phyloP scores from a whole-genome alignment of 169 alveolate genomes.

The Cryptosporidium sp. region DNA sequence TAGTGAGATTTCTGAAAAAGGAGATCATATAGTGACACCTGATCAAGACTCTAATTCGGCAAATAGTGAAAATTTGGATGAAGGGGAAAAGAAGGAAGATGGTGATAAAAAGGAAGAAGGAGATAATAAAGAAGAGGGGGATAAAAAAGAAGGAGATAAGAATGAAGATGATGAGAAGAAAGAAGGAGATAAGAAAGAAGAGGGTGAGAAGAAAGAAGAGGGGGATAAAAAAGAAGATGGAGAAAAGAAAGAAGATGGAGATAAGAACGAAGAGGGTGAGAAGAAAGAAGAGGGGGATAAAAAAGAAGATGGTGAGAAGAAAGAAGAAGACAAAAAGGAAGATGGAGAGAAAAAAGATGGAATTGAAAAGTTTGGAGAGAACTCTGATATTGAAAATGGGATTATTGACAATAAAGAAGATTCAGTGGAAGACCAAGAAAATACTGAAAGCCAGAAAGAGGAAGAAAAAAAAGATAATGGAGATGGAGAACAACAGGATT shows the following conservation, averaged over 20 bases:
- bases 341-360: constrained; percentile 41
- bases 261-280: constrained; percentile 68
- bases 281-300: constrained; percentile 10
- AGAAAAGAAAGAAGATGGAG: constrained; percentile 5
- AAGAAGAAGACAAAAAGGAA: constrained; percentile 1
- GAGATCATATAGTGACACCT: constrained; percentile 7
- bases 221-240: not conserved
- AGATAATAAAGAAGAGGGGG: constrained; percentile 13
- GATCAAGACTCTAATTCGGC: not conserved
- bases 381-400: constrained; percentile 8
- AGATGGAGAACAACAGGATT: constrained; percentile 20
- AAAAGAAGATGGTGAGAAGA: too few relatives aligned
- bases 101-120: not conserved
- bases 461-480: constrained; percentile 3
- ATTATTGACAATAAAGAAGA: constrained; percentile 52
- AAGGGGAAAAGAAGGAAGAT: constrained; percentile 23
- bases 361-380: constrained; percentile 1
- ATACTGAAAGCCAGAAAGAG: constrained; percentile 10
- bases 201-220: not conserved
- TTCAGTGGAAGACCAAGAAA: constrained; percentile 25
- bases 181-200: not conserved
- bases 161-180: constrained; percentile 9
- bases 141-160: not conserved
- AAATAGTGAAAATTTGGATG: constrained; percentile 12
- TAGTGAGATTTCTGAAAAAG: not conserved